A percentile compares a stretch with the other conserved stretches of the same genome.
Conservation (phyloP, 345 rosid genomes). For the Adansonia digitata region DNA sequence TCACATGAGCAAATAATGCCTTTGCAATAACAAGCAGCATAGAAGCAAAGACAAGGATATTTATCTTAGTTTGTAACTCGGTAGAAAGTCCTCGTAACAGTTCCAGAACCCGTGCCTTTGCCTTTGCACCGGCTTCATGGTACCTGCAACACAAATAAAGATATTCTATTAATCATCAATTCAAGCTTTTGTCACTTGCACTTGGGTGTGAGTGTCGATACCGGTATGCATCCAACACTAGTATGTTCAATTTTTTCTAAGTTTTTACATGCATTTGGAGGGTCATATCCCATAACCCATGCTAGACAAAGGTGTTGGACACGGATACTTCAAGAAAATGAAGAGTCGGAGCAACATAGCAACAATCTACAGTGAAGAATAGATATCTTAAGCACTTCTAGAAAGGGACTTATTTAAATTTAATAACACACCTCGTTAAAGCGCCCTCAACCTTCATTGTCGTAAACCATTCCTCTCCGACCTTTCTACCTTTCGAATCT, state of each 20-base stretch:
- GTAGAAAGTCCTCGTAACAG: constrained; percentile 76
- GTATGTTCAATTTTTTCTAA: neutral
- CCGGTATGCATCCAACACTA: neutral
- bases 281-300: neutral
- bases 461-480: constrained; percentile 98
- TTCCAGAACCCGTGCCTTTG: constrained; percentile 68
- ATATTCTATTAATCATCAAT: neutral
- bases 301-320: neutral
- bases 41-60: constrained; percentile 77
- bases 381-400: neutral
- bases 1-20: constrained; percentile 83
- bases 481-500: constrained; percentile 90
- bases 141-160: constrained; percentile 45
- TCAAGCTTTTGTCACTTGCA: neutral
- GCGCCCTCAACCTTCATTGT: constrained; percentile 79
- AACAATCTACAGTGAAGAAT: neutral
- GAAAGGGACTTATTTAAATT: neutral
- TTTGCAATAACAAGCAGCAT: constrained; percentile 88
- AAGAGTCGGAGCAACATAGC: neutral
- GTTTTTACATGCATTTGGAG: neutral
- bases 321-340: neutral
- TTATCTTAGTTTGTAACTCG: constrained; percentile 74
- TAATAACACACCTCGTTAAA: constrained; percentile 48
- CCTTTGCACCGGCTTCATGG: constrained; percentile 76
- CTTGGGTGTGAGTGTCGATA: neutral